Percentiles rank a stretch among this genome's conserved stretches.
These are phyloP conservation scores for Neopestalotiopsis sp. DNA, from an alignment of 2,329 filamentous ascomycete species.

Conservation along the genomic window DNA sequence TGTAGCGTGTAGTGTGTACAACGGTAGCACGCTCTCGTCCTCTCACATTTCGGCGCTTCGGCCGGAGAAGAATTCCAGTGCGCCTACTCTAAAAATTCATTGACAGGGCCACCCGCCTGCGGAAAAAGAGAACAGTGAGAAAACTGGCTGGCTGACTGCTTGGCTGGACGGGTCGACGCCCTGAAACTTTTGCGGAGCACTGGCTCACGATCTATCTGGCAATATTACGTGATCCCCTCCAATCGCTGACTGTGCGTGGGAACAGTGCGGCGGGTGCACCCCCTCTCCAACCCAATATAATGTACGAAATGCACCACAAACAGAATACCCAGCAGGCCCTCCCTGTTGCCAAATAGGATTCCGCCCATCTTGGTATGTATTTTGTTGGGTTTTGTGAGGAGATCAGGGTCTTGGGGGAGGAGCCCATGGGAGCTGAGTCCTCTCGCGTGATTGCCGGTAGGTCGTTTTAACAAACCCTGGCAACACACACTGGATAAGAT, in stretches of 20 bases:
- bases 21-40: neutral
- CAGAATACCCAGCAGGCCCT: too few relatives aligned
- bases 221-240: constrained; percentile 13
- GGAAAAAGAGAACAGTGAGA: neutral
- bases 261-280: neutral
- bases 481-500: neutral
- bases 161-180: neutral
- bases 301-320: neutral
- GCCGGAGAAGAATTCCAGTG: neutral
- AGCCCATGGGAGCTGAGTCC: neutral
- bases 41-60: constrained; percentile 8
- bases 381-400: neutral
- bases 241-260: neutral
- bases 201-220: constrained; percentile 7
- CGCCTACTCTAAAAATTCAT: too few relatives aligned
- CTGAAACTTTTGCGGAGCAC: constrained; percentile 2
- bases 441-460: neutral
- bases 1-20: too few relatives aligned
- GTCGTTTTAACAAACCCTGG: neutral
- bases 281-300: neutral
- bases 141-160: neutral
- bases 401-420: neutral
- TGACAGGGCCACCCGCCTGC: neutral
- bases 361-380: neutral
- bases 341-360: neutral